Evolutionary conservation across 225 moss, liverwort and hornwort species (phyloP).

Genomic region (Straminergon stramineum): DNA sequence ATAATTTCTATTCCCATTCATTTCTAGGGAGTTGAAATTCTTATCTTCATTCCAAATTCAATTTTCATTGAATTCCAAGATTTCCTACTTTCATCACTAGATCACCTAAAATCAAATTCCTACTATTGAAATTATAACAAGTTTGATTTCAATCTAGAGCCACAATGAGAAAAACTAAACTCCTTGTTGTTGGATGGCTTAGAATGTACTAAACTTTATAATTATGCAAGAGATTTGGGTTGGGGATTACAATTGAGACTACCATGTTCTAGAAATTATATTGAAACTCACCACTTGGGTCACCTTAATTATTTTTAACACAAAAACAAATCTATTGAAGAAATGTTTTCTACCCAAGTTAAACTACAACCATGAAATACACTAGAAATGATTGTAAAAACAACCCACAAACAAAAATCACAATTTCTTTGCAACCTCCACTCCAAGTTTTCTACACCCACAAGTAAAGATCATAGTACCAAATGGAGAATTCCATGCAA

Average conservation of each 20-base stretch:
- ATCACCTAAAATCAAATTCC: not conserved
- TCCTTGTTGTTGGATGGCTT: no score
- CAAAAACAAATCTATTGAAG: rapidly evolving
- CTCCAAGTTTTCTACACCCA: rapidly evolving
- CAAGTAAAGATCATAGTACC: not conserved
- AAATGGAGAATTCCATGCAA: not conserved
- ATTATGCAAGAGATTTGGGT: rapidly evolving
- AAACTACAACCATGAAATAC: no score
- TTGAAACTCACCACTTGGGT: no score
- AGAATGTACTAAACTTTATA: not conserved
- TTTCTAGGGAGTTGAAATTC: no score
- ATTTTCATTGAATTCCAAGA: not conserved
- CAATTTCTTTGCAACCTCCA: not conserved
- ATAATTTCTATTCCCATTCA: not conserved
- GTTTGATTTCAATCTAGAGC: not conserved
- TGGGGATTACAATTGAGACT: not conserved
- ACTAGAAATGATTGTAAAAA: not conserved
- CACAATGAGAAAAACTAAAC: not conserved
- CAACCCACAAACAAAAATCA: not conserved
- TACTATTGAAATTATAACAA: not conserved
- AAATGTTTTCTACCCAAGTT: not conserved
- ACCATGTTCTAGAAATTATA: no score
- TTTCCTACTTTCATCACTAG: not conserved
- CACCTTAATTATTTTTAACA: not conserved
- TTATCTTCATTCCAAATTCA: no score